A percentile compares a stretch with the other conserved stretches of the same genome.
These are phyloP conservation scores for Xylaria sp. DNA, from an alignment of 495 filamentous ascomycete genomes.

Conservation along the genomic window DNA sequence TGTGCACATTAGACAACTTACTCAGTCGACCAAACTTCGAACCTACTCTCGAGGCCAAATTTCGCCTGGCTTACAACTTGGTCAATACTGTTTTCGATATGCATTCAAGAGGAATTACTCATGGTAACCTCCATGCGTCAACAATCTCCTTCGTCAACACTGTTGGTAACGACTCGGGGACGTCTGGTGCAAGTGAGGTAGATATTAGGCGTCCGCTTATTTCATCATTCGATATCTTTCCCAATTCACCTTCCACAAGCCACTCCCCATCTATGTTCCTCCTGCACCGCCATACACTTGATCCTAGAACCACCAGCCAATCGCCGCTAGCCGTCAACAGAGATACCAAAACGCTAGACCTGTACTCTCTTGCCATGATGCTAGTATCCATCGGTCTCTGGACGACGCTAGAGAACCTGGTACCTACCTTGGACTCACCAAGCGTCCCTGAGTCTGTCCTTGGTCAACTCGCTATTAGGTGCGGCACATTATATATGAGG, in stretches of 20 bases:
- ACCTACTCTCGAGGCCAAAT: constrained; percentile 75
- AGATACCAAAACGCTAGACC: constrained; percentile 71
- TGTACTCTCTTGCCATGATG: constrained; percentile 84
- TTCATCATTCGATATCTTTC: constrained; percentile 82
- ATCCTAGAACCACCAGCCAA: constrained; percentile 65
- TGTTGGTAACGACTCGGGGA: constrained; percentile 46
- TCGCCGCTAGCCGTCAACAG: constrained; percentile 51
- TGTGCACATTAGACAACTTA: constrained; percentile 56
- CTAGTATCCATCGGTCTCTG: constrained; percentile 88
- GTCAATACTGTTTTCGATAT: constrained; percentile 77
- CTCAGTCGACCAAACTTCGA: constrained; percentile 62
- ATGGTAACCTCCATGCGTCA: constrained; percentile 80
- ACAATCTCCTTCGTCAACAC: constrained; percentile 81
- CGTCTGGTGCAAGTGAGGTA: constrained; percentile 44
- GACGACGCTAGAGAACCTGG: constrained; percentile 73
- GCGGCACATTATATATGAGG: constrained; percentile 78
- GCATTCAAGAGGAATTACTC: constrained; percentile 75
- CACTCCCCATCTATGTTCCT: constrained; percentile 53
- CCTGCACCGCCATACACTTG: constrained; percentile 78
- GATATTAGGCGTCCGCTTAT: constrained; percentile 79
- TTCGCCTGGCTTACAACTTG: constrained; percentile 81
- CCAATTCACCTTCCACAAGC: constrained; percentile 61
- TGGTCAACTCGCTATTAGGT: constrained; percentile 72
- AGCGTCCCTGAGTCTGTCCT: constrained; percentile 52
- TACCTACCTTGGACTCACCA: constrained; percentile 45